phyloP scores from a whole-genome alignment of 2,329 filamentous ascomycete species.

The Phialophora chinensis region DNA sequence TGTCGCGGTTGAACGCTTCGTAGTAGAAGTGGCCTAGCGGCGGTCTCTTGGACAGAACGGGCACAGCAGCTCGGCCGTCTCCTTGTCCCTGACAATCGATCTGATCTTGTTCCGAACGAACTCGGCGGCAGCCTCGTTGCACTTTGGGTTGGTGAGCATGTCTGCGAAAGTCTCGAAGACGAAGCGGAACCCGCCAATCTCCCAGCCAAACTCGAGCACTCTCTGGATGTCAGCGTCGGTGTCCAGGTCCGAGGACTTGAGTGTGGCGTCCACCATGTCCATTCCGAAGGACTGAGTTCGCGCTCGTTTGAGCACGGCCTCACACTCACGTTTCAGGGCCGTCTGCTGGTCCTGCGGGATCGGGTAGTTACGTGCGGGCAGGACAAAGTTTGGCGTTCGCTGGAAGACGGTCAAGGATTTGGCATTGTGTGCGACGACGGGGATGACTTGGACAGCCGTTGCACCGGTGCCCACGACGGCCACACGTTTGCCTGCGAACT shows the following conservation, averaged over 20 bases:
- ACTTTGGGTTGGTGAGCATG: conserved; percentile 52
- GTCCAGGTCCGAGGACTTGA: conserved; percentile 21
- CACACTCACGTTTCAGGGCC: conserved; percentile 33
- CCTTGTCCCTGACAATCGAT: conserved; percentile 57
- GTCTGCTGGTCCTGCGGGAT: conserved; percentile 41
- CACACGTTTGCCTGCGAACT: conserved; percentile 58
- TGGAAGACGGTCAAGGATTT: conserved; percentile 56
- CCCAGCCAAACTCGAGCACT: conserved; percentile 44
- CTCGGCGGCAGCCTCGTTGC: conserved; percentile 60
- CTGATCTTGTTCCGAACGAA: conserved; percentile 62
- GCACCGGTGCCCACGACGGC: conserved; percentile 70
- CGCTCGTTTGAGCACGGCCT: conserved; percentile 41
- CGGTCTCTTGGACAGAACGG: conserved; percentile 45
- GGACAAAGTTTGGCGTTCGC: conserved; percentile 64
- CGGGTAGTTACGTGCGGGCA: conserved; percentile 27
- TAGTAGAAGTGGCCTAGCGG: conserved; percentile 38
- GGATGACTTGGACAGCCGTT: conserved; percentile 49
- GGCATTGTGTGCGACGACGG: conserved; percentile 32
- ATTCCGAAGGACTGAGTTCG: conserved; percentile 43
- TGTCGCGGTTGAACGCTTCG: conserved; percentile 47
- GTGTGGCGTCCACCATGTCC: conserved; percentile 15
- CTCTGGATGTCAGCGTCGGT: conserved; percentile 35
- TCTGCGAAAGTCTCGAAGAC: conserved; percentile 64
- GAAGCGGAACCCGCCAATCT: conserved; percentile 60
- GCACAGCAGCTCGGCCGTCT: conserved; percentile 59